Base-by-base conservation (phyloP, 2,329 filamentous ascomycete species). In the Polychaeton citri region DNA sequence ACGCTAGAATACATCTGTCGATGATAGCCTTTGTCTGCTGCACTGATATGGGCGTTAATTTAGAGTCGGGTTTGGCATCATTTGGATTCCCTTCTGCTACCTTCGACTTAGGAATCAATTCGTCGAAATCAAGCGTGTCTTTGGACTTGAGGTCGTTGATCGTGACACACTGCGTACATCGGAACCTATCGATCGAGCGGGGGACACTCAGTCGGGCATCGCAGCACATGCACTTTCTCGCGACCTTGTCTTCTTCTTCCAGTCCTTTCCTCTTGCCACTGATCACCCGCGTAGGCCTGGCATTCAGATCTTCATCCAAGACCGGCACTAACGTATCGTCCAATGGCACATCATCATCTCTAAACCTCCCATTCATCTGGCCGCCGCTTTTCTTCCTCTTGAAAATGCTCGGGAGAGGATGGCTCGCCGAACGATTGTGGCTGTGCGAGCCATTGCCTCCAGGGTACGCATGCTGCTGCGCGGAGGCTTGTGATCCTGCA, bases 181-280 rank as follows among this genome's bases (percentile, higher is more conserved):
- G 73, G 58, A 90, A 93, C 24, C 79, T 72, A 21, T 72, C 72
- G 42, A 86, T 61, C 36, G 79, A 73, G 42, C 70, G 73, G 2
- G 84, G 84, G 79, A 85, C 93, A 38, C 80, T 72, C 44, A 92
- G 79, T 38, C 77, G 73, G 37, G 80, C 81, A 49, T 79, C 81
- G 57, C 86, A 94, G 21, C 85, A 87, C 73, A 88, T 86, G 55
- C 86, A 94, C 48, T 74, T 77, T 16, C 83, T 81, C 20, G 74
- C 78, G 19, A 68, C 65, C 50, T 79, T 73, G 46, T 83, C 74
- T 46, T 69, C 74, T 44, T 66, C 64, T 15, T 62, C 53, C n/a
- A 59, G 55, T 36, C 52, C 37, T 32, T 46, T 42, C 35, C 47
- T 52, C 40, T 50, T 53, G 15, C 52, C 50, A 21, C 50, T 49